Conservation (phyloP, 78 protist genomes). For the Dictyostelium brefeldianum region DNA sequence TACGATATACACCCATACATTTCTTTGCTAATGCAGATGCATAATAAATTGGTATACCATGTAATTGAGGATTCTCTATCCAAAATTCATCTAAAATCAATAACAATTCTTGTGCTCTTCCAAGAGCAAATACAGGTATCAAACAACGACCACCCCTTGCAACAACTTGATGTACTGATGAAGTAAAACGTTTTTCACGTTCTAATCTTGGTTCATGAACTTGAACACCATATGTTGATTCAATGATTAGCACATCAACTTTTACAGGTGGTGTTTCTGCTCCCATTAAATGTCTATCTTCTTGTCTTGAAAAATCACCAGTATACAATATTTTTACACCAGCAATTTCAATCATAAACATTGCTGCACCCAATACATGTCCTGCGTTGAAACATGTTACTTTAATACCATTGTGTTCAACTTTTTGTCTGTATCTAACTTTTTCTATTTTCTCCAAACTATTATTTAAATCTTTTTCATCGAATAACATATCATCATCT, state of each 20-base stretch:
- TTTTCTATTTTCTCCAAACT: conserved; percentile 80
- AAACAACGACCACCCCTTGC: conserved; percentile 93
- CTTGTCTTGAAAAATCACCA: conserved; percentile 97
- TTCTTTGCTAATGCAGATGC: conserved; percentile 93
- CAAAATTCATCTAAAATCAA: conserved; percentile 94
- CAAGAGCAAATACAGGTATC: conserved; percentile 98
- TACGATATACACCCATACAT: conserved; percentile 93
- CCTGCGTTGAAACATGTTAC: conserved; percentile 95
- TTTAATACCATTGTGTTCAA: conserved; percentile 82
- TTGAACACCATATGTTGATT: conserved; percentile 95
- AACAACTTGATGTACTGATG: conserved; percentile 47
- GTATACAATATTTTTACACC: conserved; percentile 96
- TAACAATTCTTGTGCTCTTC: conserved; percentile 98
- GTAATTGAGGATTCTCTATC: conserved; percentile 91
- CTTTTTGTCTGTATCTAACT: conserved; percentile 90
- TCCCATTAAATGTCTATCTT: conserved; percentile 97
- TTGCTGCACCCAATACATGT: conserved; percentile 99
- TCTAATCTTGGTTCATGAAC: conserved; percentile 92
- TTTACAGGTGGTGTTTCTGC: conserved; percentile 95
- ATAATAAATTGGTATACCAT: conserved; percentile 93
- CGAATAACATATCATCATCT: conserved; percentile 80
- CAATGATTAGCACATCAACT: conserved; percentile 96
- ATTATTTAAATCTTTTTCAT: conserved; percentile 83
- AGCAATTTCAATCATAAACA: conserved; percentile 96
- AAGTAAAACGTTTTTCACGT: conserved; percentile 93